phyloP scores from a whole-genome alignment of 2,329 filamentous ascomycete genomes.

The Colletotrichum sp. region DNA sequence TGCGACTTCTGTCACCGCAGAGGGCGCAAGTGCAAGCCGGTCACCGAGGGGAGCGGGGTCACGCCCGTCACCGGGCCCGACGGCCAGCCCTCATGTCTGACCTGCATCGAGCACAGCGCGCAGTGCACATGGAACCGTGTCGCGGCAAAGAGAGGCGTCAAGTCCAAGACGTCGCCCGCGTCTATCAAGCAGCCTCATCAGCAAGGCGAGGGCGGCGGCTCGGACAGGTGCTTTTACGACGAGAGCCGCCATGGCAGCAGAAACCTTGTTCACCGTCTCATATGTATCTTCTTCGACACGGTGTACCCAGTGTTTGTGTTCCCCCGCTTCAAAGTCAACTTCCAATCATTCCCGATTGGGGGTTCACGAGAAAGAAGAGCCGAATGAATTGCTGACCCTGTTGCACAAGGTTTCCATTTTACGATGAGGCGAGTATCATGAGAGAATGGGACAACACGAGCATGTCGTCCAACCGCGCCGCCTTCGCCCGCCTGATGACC shows the following conservation, averaged over 20 bases:
- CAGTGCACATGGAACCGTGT: slow-evolving; percentile 21
- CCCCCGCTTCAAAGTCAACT: not conserved
- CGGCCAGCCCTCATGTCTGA: slow-evolving; percentile 12
- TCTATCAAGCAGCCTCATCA: not conserved
- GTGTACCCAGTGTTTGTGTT: slow-evolving; percentile 21
- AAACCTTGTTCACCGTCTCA: slow-evolving; percentile 7
- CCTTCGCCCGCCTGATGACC: slow-evolving; percentile 57
- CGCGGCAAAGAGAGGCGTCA: slow-evolving; percentile 22
- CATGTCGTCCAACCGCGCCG: slow-evolving; percentile 26
- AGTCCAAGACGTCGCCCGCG: slow-evolving; percentile 16
- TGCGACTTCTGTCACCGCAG: slow-evolving; percentile 23
- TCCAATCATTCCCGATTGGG: not conserved
- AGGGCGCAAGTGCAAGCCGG: slow-evolving; percentile 24
- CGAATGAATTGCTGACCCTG: not conserved
- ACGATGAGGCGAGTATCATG: slow-evolving; percentile 48
- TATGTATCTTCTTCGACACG: slow-evolving; percentile 23
- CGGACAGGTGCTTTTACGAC: slow-evolving; percentile 19
- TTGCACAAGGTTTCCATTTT: slow-evolving; percentile 46
- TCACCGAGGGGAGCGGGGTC: not conserved
- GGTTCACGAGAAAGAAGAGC: not conserved
- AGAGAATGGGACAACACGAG: slow-evolving; percentile 47
- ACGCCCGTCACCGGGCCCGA: not conserved
- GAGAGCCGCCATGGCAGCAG: slow-evolving; percentile 17
- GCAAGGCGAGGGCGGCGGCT: not conserved
- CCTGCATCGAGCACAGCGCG: slow-evolving; percentile 23